Evolutionary conservation across 2,329 filamentous ascomycete species (phyloP).

Genomic region (Teratosphaeriaceae sp.): DNA sequence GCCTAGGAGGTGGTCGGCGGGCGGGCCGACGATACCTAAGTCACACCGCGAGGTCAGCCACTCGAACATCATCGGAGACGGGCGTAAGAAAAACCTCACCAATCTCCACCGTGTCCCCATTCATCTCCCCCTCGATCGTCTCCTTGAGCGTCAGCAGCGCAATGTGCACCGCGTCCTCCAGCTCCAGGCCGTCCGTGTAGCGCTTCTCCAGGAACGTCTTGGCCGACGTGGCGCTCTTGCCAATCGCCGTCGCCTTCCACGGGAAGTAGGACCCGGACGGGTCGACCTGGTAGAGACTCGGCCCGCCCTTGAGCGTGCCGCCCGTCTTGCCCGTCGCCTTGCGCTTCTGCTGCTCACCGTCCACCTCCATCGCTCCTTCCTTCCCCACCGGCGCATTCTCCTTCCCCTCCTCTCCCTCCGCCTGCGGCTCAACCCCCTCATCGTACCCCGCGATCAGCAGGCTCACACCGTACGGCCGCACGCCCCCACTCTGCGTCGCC

Average conservation of each 20-base stretch:
- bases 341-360: constrained; percentile 62
- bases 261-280: constrained; percentile 98
- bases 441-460: constrained; percentile 96
- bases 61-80: neutral
- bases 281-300: constrained; percentile 97
- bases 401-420: constrained; percentile 59
- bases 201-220: constrained; percentile 99
- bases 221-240: constrained; percentile 94
- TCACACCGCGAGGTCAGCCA: neutral
- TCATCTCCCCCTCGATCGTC: constrained; percentile 56
- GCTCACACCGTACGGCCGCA: constrained; percentile 93
- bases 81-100: constrained; percentile 48
- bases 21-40: constrained; percentile 85
- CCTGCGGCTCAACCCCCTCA: constrained; percentile 86
- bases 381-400: constrained; percentile 48
- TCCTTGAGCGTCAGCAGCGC: constrained; percentile 95
- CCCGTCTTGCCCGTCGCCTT: constrained; percentile 80
- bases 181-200: constrained; percentile 93
- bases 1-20: constrained; percentile 86
- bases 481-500: constrained; percentile 95
- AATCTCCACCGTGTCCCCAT: constrained; percentile 33
- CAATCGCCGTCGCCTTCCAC: constrained; percentile 98
- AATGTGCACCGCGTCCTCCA: constrained; percentile 98
- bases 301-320: constrained; percentile 89
- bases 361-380: constrained; percentile 40